These are phyloP conservation scores for Tubosaeta sp. DNA, from an alignment of 768 basidiomycete species.

Conservation along the genomic window DNA sequence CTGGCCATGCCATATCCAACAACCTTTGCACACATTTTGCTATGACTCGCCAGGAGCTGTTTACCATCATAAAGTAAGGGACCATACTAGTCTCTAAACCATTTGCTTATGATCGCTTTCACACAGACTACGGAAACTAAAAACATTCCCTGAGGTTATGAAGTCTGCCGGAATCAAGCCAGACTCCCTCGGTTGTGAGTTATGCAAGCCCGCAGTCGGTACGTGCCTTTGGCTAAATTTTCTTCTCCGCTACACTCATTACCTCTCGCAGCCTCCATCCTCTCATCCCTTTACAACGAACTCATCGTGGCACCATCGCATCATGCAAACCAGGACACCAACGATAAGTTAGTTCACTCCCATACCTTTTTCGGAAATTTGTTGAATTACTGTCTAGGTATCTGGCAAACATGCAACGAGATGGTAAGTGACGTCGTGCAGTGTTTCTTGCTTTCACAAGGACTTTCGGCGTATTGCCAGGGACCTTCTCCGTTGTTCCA, in stretches of 20 bases:
- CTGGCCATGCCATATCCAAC: conserved; percentile 54
- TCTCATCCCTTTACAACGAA: conserved; percentile 57
- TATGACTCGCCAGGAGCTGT: conserved; percentile 62
- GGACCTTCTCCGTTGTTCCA: conserved; percentile 69
- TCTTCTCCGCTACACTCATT: not conserved
- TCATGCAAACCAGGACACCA: conserved; percentile 69
- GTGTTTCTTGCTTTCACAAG: not conserved
- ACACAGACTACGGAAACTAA: conserved; percentile 52
- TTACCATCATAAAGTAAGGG: conserved; percentile 49
- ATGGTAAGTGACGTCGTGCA: conserved; percentile 33
- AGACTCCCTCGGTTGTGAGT: conserved; percentile 61
- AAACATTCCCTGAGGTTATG: conserved; percentile 55
- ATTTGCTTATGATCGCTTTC: not conserved
- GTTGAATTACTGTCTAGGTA: conserved; percentile 32
- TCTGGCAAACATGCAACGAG: conserved; percentile 69
- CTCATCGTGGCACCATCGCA: conserved; percentile 59
- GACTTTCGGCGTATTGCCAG: conserved; percentile 17
- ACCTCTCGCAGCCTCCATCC: conserved; percentile 29
- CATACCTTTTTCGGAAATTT: not conserved
- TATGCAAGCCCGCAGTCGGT: conserved; percentile 68
- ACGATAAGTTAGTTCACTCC: conserved; percentile 37
- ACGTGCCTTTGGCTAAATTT: conserved; percentile 8
- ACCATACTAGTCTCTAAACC: not conserved
- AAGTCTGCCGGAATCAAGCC: conserved; percentile 41
- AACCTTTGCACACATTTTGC: conserved; percentile 64